Conservation (phyloP, 805 yeast genomes). For the Spathaspora gorwiae region DNA sequence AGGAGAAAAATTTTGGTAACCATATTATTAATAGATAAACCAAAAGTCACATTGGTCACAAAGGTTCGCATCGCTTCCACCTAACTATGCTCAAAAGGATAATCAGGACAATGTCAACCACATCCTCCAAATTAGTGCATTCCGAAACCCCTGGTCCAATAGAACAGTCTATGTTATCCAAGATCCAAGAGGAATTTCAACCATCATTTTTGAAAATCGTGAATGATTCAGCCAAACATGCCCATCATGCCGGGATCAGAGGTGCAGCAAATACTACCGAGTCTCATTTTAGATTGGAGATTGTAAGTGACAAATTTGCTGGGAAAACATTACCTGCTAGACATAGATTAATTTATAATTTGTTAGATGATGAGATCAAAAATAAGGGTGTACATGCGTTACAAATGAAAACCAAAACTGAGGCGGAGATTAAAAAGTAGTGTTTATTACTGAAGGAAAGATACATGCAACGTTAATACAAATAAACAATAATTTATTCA, state of each 20-base stretch:
- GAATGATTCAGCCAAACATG: slow-evolving; percentile 86
- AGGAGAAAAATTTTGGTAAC: too few relatives aligned
- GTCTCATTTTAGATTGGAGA: slow-evolving; percentile 74
- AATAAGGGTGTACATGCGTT: slow-evolving; percentile 79
- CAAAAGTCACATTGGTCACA: too few relatives aligned
- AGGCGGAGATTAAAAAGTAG: slow-evolving; percentile 11
- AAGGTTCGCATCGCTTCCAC: background rate
- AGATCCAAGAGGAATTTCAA: slow-evolving; percentile 36
- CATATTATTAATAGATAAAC: too few relatives aligned
- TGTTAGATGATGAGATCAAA: slow-evolving; percentile 69
- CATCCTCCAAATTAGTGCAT: slow-evolving; percentile 5
- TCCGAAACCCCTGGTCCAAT: slow-evolving; percentile 39
- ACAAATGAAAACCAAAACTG: slow-evolving; percentile 77
- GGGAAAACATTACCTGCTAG: slow-evolving; percentile 67
- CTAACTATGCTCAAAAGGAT: slow-evolving; percentile 6
- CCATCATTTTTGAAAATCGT: slow-evolving; percentile 49
- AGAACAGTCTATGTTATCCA: slow-evolving; percentile 42
- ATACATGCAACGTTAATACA: background rate
- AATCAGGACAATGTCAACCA: slow-evolving; percentile 4
- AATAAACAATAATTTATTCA: background rate
- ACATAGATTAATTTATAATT: slow-evolving; percentile 68
- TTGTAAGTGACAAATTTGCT: slow-evolving; percentile 64
- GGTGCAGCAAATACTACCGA: slow-evolving; percentile 70
- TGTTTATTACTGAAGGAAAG: background rate
- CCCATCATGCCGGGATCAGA: slow-evolving; percentile 78